Evolutionary conservation across 148 eudicot species (phyloP).

Genomic region (Vaccinium macrocarpon): DNA sequence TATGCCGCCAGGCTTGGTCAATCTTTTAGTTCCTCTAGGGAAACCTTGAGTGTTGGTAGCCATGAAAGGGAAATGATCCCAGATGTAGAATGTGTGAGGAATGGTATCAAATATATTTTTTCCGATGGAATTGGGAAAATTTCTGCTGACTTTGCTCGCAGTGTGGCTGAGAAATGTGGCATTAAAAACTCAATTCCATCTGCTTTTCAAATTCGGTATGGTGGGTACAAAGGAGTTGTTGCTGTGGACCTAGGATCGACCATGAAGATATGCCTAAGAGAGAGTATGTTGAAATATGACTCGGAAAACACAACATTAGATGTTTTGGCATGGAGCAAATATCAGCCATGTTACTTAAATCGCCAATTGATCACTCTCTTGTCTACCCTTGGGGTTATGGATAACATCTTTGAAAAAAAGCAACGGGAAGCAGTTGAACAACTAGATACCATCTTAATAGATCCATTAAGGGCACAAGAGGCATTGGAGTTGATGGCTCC

Average conservation of each 20-base stretch:
- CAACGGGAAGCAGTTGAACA: constrained; percentile 68
- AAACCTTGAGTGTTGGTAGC: constrained; percentile 57
- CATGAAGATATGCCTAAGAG: constrained; percentile 60
- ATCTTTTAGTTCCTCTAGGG: constrained; percentile 84
- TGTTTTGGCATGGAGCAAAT: constrained; percentile 75
- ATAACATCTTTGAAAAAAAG: constrained; percentile 64
- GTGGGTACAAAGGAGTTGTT: constrained; percentile 92
- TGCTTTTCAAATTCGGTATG: constrained; percentile 84
- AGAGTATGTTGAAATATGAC: constrained; percentile 75
- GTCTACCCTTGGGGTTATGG: constrained; percentile 81
- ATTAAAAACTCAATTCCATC: constrained; percentile 47
- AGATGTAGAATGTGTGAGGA: constrained; percentile 37
- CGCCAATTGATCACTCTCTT: constrained; percentile 80
- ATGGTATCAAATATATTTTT: constrained; percentile 44
- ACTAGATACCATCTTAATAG: constrained; percentile 56
- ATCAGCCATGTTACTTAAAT: constrained; percentile 82
- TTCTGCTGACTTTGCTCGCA: constrained; percentile 69
- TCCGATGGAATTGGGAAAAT: constrained; percentile 97
- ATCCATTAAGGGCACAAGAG: constrained; percentile 68
- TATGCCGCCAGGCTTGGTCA: constrained; percentile 99
- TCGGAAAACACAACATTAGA: constrained; percentile 63
- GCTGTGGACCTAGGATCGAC: constrained; percentile 72
- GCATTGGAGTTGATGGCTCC: constrained; percentile 72
- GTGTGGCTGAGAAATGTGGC: constrained; percentile 70
- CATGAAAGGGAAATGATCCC: constrained; percentile 58